Conservation (phyloP, 495 filamentous ascomycete genomes). For the Pyrenopolyporus hunteri region DNA sequence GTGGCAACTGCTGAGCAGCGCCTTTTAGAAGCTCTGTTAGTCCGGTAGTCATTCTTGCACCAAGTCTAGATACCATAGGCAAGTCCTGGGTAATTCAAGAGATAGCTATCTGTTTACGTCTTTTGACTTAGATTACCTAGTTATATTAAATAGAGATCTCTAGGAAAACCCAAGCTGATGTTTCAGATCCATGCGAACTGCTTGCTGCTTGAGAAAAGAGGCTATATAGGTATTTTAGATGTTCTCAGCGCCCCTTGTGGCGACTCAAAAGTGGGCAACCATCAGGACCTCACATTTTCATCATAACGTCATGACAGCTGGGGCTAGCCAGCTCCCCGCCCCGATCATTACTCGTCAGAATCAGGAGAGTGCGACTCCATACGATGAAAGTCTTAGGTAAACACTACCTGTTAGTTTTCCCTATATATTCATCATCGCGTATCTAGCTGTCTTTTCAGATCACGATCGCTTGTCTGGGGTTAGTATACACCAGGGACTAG, state of each 20-base stretch:
- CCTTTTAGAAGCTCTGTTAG: constrained; percentile 10
- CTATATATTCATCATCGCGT: no score
- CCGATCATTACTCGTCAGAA: not conserved
- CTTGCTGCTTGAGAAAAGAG: no score
- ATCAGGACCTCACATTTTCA: constrained; percentile 10
- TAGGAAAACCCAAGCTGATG: no score
- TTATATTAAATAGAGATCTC: no score
- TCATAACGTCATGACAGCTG: constrained; percentile 2
- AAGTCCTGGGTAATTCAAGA: no score
- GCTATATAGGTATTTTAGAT: not conserved
- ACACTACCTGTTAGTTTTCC: not conserved
- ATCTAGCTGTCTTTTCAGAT: no score
- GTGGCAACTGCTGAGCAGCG: constrained; percentile 14
- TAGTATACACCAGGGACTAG: no score
- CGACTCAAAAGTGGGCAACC: not conserved
- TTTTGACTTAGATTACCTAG: no score
- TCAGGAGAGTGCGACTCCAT: not conserved
- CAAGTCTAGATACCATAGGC: constrained; percentile 7
- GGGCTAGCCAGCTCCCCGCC: not conserved
- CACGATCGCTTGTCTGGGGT: no score
- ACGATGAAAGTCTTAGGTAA: not conserved
- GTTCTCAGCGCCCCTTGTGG: not conserved
- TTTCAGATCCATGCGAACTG: no score
- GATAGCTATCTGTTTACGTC: no score
- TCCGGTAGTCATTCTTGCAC: constrained; percentile 9